Evolutionary conservation across 139 green algal species (phyloP).

Genomic region (Volvox reticuliferus): DNA sequence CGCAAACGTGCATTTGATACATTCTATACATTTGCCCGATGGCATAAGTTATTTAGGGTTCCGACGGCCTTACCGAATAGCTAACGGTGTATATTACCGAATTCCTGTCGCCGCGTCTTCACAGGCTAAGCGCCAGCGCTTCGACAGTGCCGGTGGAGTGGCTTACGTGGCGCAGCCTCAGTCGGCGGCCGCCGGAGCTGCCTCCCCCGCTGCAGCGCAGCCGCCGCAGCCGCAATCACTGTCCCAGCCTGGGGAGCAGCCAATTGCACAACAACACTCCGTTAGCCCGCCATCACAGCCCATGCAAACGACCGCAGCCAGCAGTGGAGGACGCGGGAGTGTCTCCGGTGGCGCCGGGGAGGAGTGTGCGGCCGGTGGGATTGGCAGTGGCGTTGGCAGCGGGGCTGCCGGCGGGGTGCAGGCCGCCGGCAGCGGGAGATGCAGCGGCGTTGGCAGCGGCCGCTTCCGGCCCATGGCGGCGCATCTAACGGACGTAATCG

Average conservation of each 20-base stretch:
- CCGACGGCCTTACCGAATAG: too few relatives aligned
- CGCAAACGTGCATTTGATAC: too few relatives aligned
- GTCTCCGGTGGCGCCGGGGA: neutral
- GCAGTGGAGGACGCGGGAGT: constrained; percentile 10
- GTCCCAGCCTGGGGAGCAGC: neutral
- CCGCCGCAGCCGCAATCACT: neutral
- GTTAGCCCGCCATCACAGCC: neutral
- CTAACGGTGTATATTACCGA: too few relatives aligned
- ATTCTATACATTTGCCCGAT: too few relatives aligned
- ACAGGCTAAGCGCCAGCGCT: constrained; percentile 2
- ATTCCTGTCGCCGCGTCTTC: neutral
- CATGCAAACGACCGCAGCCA: neutral
- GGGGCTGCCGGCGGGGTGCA: neutral
- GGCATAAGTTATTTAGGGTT: too few relatives aligned
- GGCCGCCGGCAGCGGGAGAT: neutral
- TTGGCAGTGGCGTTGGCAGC: neutral
- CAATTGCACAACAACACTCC: neutral
- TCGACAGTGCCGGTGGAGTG: neutral
- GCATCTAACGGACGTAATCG: neutral
- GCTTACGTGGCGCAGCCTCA: neutral
- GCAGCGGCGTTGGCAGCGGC: neutral
- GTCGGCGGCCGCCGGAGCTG: neutral
- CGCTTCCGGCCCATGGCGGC: constrained; percentile 3
- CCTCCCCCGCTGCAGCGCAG: neutral
- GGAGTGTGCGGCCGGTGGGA: neutral